phyloP scores from a whole-genome alignment of 1,284 basidiomycete species.

The Phaffia rhodozyma region DNA sequence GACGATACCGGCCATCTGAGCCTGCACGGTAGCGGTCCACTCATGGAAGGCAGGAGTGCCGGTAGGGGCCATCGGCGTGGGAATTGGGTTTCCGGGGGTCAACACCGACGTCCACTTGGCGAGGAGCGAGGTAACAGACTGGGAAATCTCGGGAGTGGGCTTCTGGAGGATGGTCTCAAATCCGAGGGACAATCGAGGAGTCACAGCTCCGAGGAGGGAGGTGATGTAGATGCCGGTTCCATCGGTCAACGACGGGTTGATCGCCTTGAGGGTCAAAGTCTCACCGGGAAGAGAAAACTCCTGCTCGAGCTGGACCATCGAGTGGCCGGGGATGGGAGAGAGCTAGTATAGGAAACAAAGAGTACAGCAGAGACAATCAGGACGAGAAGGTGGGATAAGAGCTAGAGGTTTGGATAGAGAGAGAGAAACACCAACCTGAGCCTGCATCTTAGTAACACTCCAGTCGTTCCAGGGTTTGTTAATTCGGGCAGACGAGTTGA shows the following conservation, averaged over 20 bases:
- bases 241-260: conserved; percentile 85
- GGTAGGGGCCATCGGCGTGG: conserved; percentile 23
- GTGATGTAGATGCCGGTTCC: conserved; percentile 88
- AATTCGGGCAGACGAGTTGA: conserved; percentile 74
- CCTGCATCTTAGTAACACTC: conserved; percentile 77
- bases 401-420: not conserved
- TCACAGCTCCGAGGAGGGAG: conserved; percentile 90
- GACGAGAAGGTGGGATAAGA: not conserved
- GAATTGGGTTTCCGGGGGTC: conserved; percentile 33
- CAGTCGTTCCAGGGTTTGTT: conserved; percentile 78
- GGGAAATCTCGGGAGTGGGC: conserved; percentile 58
- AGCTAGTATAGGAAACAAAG: conserved; percentile 24
- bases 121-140: conserved; percentile 71
- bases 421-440: conserved; percentile 55
- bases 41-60: conserved; percentile 39
- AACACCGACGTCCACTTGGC: conserved; percentile 64
- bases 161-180: conserved; percentile 77
- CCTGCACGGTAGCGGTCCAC: conserved; percentile 87
- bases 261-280: conserved; percentile 72
- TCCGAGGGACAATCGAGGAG: conserved; percentile 80
- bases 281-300: conserved; percentile 86
- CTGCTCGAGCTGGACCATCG: conserved; percentile 87
- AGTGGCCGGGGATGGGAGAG: conserved; percentile 50
- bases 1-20: conserved; percentile 68
- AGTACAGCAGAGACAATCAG: not conserved